These are phyloP conservation scores for Fusarium sp. DNA, from an alignment of 2,329 filamentous ascomycete genomes.

Conservation along the genomic window DNA sequence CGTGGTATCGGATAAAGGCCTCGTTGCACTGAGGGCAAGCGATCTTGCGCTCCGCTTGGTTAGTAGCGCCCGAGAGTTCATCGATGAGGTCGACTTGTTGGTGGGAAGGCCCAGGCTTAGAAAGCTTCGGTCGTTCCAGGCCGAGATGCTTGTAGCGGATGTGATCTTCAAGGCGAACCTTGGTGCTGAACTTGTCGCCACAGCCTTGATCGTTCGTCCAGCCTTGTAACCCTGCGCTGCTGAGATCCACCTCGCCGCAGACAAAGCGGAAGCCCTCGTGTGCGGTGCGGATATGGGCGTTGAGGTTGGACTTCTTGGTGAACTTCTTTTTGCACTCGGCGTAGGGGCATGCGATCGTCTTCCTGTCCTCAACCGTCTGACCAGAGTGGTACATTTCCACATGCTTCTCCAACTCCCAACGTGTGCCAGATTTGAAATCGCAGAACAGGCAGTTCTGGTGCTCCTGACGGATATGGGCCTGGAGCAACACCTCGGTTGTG, in stretches of 20 bases:
- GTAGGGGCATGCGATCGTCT: constrained; percentile 74
- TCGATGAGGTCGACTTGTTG: constrained; percentile 52
- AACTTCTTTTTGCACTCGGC: constrained; percentile 80
- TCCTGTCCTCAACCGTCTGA: constrained; percentile 70
- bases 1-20: constrained; percentile 63
- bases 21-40: constrained; percentile 59
- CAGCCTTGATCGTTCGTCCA: constrained; percentile 80
- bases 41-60: constrained; percentile 57
- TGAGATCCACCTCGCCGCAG: constrained; percentile 78
- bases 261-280: constrained; percentile 83
- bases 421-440: constrained; percentile 73
- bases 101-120: constrained; percentile 29
- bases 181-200: constrained; percentile 79
- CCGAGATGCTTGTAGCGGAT: constrained; percentile 84
- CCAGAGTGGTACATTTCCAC: constrained; percentile 81
- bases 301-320: constrained; percentile 85
- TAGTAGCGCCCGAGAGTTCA: constrained; percentile 56
- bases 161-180: constrained; percentile 84
- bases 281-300: constrained; percentile 79
- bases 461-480: constrained; percentile 77
- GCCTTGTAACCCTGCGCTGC: constrained; percentile 64
- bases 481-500: constrained; percentile 76
- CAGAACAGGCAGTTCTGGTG: constrained; percentile 85
- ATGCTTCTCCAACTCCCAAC: constrained; percentile 78
- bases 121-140: constrained; percentile 56